These are phyloP conservation scores for Picea glauca DNA, from an alignment of 75 land plant species.

Conservation along the genomic window DNA sequence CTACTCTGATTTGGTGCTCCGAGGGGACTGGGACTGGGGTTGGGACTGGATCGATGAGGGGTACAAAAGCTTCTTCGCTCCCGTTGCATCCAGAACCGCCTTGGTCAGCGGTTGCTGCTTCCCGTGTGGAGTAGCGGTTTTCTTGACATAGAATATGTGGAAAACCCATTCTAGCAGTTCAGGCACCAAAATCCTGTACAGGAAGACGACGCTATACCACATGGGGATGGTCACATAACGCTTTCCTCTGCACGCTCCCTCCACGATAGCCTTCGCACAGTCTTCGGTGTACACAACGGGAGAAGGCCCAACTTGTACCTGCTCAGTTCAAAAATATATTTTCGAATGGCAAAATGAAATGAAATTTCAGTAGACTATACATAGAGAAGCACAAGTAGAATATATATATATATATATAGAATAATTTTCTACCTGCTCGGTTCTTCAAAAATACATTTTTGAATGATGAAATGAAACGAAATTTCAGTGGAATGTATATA, in stretches of 20 bases:
- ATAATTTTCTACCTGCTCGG: too few relatives aligned
- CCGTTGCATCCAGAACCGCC: slow-evolving; percentile 40
- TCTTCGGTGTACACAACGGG: slow-evolving; percentile 36
- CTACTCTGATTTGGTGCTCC: too few relatives aligned
- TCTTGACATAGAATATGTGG: slow-evolving; percentile 23
- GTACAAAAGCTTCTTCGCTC: slow-evolving; percentile 46
- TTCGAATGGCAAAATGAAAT: too few relatives aligned
- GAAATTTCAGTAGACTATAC: too few relatives aligned
- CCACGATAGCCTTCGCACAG: slow-evolving; percentile 57
- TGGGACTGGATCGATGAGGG: slow-evolving; percentile 29
- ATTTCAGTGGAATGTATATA: too few relatives aligned
- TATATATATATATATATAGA: too few relatives aligned
- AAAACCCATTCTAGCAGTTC: slow-evolving; percentile 55
- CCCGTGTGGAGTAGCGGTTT: background rate
- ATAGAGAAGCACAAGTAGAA: too few relatives aligned
- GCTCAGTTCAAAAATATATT: background rate
- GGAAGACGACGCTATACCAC: slow-evolving; percentile 38
- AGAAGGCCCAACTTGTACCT: slow-evolving; percentile 49
- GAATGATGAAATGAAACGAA: too few relatives aligned
- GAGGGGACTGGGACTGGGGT: too few relatives aligned
- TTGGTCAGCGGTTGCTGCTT: slow-evolving; percentile 24
- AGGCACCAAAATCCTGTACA: slow-evolving; percentile 49
- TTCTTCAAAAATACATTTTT: too few relatives aligned
- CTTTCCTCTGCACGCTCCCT: slow-evolving; percentile 44
- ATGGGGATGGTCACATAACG: slow-evolving; percentile 50